Base-by-base conservation (phyloP, 257 asterid species). In the Verbascum thapsus region DNA sequence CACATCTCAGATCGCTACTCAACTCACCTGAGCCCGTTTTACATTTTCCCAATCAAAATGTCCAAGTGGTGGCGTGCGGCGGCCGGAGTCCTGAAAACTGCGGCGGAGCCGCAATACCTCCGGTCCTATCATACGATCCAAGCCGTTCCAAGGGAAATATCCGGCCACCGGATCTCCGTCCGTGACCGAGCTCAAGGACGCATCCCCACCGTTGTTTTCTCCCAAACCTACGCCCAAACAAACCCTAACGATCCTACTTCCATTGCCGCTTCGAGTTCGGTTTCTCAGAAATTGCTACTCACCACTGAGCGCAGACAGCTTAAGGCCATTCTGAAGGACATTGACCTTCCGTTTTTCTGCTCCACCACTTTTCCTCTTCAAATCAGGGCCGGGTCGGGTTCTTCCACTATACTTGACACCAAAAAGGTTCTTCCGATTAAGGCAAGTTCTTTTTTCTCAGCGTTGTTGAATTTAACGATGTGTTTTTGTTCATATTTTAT, bases 161-260 rank as follows among this genome's bases (percentile, higher is more conserved):
- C 79, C n/a, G 98, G 98, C 19, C 72, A 64, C 73, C 75, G 97
- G 62, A 73, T 87, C 64, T 74, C 98, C 68, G 68, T 57, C 41
- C 84, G 87, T 8, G 96, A 92, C 47, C 83, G 98, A 51, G 79
- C 80, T 30, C 95, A 83, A 67, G 97, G 98, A 41, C 98, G 95
- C 51, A 85, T 92, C 74, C 97, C 98, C 4, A 83, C 91, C 15
- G 82, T 92, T 4, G 92, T 92, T 37, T 88, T 88, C 78, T 79
- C 95, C 64, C 96, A 84, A 72, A 78, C 42, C 47, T 84, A 82
- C 77, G 71, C 61, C 18, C 88, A 76, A 53, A 63, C 51, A 34
- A 78, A 77, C 74, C 86, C 86, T 40, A 64, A 48, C 23, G 95
- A 91, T 16, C 83, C 89, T 0, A 78, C 76, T 16, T 83, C 98